Evolutionary conservation across 495 filamentous ascomycete species (phyloP).

Genomic region (Darksidea phi): DNA sequence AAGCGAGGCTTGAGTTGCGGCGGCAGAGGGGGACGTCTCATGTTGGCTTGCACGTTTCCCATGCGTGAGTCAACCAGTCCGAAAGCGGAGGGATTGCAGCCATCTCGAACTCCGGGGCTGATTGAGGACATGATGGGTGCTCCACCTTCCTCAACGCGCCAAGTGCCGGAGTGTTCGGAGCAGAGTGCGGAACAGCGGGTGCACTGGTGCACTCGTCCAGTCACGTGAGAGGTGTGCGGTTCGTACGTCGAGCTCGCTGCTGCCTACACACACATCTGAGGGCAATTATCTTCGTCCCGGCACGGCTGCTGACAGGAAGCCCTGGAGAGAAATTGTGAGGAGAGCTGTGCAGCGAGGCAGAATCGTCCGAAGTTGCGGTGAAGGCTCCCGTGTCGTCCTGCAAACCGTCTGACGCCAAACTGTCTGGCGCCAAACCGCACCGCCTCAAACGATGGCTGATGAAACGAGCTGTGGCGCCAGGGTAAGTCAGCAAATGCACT

Average conservation of each 20-base stretch:
- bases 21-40: no score
- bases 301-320: not conserved
- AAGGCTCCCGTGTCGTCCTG: not conserved
- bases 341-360: conserved; percentile 21
- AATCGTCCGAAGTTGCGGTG: conserved; percentile 24
- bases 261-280: no score
- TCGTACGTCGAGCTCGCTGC: no score
- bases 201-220: no score
- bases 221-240: no score
- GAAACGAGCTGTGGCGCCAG: conserved; percentile 7
- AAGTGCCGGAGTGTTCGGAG: conserved; percentile 20
- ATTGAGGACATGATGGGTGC: not conserved
- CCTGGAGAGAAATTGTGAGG: not conserved
- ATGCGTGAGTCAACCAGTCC: not conserved
- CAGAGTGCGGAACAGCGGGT: not conserved
- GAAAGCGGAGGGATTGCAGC: not conserved
- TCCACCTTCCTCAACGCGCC: conserved; percentile 9
- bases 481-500: no score
- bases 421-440: conserved; percentile 7
- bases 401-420: not conserved
- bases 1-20: not conserved
- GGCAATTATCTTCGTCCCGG: not conserved
- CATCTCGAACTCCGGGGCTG: conserved; percentile 4
- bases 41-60: not conserved
- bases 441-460: conserved; percentile 9